Percentiles rank a stretch among this genome's conserved stretches.
Evolutionary conservation across 305 asterid genomes (phyloP).

Genomic region (Fraxinus nigra): DNA sequence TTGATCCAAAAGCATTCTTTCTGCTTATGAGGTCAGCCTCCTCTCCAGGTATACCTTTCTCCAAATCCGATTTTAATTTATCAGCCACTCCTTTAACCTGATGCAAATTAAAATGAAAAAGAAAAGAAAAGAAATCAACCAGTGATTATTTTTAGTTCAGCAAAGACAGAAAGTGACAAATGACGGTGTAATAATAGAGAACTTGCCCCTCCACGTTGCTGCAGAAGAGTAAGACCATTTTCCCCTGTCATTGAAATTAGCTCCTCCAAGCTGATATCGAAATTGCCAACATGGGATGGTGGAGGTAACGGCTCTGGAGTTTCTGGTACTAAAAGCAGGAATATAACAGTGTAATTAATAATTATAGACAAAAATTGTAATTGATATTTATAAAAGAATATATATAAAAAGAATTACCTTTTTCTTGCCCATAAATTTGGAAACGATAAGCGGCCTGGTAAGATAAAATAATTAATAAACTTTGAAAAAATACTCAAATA

Average conservation of each 20-base stretch:
- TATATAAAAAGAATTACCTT: constrained; percentile 39
- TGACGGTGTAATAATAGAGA: constrained; percentile 21
- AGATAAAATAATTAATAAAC: constrained; percentile 25
- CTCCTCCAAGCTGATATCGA: constrained; percentile 72
- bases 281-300: constrained; percentile 52
- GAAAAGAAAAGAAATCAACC: background rate
- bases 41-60: constrained; percentile 71
- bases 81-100: constrained; percentile 48
- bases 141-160: background rate
- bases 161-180: background rate
- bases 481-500: constrained; percentile 8
- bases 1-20: constrained; percentile 77
- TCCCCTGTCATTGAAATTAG: constrained; percentile 66
- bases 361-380: background rate
- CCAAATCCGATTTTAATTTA: constrained; percentile 60
- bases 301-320: constrained; percentile 37
- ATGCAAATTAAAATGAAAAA: background rate
- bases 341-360: background rate
- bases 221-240: constrained; percentile 53
- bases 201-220: constrained; percentile 87
- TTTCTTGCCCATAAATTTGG: constrained; percentile 60
- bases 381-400: constrained; percentile 3
- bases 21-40: constrained; percentile 60
- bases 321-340: constrained; percentile 42
- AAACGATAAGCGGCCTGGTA: constrained; percentile 88